A percentile compares a stretch with the other conserved stretches of the same genome.
These are phyloP conservation scores for Sarocladiaceae sp. DNA, from an alignment of 2,329 filamentous ascomycete genomes.

Conservation along the genomic window DNA sequence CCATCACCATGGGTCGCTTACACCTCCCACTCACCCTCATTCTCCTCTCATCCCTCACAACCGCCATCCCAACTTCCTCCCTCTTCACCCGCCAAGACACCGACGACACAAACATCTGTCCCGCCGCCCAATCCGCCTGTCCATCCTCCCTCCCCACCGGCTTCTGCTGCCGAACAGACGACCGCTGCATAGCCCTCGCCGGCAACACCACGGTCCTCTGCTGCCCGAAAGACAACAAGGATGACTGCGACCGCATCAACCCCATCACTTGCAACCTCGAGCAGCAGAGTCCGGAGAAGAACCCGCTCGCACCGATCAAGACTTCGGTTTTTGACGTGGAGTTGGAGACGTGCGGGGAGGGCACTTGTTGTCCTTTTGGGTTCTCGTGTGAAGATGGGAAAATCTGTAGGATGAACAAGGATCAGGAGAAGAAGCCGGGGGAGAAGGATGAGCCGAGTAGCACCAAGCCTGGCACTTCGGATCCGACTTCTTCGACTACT, in stretches of 20 bases:
- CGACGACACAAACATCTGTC: conserved; percentile 40
- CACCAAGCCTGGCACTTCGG: neutral
- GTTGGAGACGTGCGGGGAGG: conserved; percentile 52
- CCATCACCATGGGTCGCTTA: conserved; percentile 6
- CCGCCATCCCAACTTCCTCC: conserved; percentile 32
- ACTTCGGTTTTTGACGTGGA: conserved; percentile 56
- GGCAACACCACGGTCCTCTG: conserved; percentile 65
- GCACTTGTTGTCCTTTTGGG: conserved; percentile 68
- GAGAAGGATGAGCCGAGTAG: conserved; percentile 11
- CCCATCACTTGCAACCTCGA: conserved; percentile 61
- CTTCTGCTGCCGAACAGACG: conserved; percentile 60
- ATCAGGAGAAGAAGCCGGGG: conserved; percentile 36
- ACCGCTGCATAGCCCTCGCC: conserved; percentile 57
- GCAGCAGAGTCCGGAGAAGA: conserved; percentile 53
- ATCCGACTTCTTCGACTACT: conserved; percentile 7
- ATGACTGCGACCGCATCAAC: conserved; percentile 56
- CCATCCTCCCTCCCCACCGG: conserved; percentile 44
- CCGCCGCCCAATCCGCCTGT: neutral
- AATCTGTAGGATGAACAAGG: conserved; percentile 46
- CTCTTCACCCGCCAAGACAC: conserved; percentile 40
- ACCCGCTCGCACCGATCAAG: conserved; percentile 60
- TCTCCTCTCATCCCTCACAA: conserved; percentile 31
- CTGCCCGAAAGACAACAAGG: conserved; percentile 51
- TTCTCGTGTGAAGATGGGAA: conserved; percentile 52
- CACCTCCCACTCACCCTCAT: conserved; percentile 27